Base-by-base conservation (phyloP, 306 rosid species). In the Quercus suber region DNA sequence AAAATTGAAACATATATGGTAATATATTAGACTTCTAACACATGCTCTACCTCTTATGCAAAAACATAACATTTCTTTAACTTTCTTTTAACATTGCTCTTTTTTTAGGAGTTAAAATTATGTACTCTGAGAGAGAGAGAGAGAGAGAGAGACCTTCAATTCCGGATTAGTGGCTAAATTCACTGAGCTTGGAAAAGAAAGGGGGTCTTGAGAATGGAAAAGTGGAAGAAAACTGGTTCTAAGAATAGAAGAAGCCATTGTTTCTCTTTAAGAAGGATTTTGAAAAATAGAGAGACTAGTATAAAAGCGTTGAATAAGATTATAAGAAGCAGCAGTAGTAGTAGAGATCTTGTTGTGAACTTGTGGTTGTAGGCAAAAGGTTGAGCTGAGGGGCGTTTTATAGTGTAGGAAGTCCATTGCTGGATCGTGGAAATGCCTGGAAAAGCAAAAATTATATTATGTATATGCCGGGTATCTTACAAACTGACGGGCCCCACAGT, bases 181-280 rank as follows among this genome's bases (percentile, higher is more conserved):
- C 13, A 78, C 80, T 4, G 53, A 25, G 49, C 19, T 28, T 13
- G 78, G 75, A 23, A 51, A 71, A 71, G 51, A 51, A 78, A 30
- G 72, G 15, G 78, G 76, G 30, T 77, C 57, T 10, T 74, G 84
- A 27, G 84, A 79, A 63, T 69, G 58, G 37, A 84, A 52, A 19
- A 7, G 12, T 4, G 86, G 86, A 73, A 76, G 45, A 65, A 87
- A 85, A 65, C 21, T 71, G 59, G 90, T 81, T 35, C 81, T 53
- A n/a, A 84, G 86, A 64, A 74, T 23, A 19, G 88, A 79, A 80
- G 82, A 87, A 82, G 82, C 59, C 90, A 87, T 85, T 30, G 37
- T 25, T 33, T n/a, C 15, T 15, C 8, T 10, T 4, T 23, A 9
- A 30, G 27, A 23, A 69, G 68, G 63, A 28, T 31, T 58, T 31